phyloP scores from a whole-genome alignment of 2,329 filamentous ascomycete species.

The Venturia nashicola region DNA sequence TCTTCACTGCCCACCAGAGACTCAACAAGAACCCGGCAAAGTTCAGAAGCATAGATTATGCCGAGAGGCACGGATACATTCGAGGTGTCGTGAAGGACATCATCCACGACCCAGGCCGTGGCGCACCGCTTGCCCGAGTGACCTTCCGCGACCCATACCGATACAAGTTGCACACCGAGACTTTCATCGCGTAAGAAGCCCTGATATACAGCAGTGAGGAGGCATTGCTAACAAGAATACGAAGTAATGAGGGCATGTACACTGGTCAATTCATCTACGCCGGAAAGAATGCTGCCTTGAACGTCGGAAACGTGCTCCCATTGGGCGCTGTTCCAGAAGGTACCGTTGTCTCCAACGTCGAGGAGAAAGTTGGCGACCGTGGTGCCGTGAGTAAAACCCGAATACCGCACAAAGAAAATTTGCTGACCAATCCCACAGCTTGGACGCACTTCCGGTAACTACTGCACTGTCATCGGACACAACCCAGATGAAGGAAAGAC shows the following conservation, averaged over 20 bases:
- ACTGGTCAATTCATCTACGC: slow-evolving; percentile 99
- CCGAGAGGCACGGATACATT: slow-evolving; percentile 95
- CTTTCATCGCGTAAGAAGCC: slow-evolving; percentile 65
- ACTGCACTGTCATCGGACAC: slow-evolving; percentile 95
- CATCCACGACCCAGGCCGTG: slow-evolving; percentile 96
- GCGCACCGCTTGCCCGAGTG: slow-evolving; percentile 94
- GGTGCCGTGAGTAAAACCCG: slow-evolving; percentile 42
- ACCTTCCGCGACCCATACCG: slow-evolving; percentile 96
- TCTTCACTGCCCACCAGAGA: slow-evolving; percentile 63
- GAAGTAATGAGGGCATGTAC: slow-evolving; percentile 96
- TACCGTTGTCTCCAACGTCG: slow-evolving; percentile 98
- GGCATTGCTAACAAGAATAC: background rate
- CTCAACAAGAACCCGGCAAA: slow-evolving; percentile 91
- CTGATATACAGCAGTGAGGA: background rate
- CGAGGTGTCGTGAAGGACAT: slow-evolving; percentile 98
- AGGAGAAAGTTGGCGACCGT: slow-evolving; percentile 97
- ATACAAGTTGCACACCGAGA: slow-evolving; percentile 96
- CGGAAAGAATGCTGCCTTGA: slow-evolving; percentile 95
- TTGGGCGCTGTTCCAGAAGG: slow-evolving; percentile 92
- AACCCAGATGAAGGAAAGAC: slow-evolving; percentile 81
- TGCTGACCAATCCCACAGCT: slow-evolving; percentile 32
- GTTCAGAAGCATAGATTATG: slow-evolving; percentile 91
- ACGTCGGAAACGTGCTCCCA: slow-evolving; percentile 94
- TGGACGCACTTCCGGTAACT: slow-evolving; percentile 97
- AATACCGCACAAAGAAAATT: background rate